Evolutionary conservation across 2,329 filamentous ascomycete genomes (phyloP).

Genomic region (Alternaria sp.): DNA sequence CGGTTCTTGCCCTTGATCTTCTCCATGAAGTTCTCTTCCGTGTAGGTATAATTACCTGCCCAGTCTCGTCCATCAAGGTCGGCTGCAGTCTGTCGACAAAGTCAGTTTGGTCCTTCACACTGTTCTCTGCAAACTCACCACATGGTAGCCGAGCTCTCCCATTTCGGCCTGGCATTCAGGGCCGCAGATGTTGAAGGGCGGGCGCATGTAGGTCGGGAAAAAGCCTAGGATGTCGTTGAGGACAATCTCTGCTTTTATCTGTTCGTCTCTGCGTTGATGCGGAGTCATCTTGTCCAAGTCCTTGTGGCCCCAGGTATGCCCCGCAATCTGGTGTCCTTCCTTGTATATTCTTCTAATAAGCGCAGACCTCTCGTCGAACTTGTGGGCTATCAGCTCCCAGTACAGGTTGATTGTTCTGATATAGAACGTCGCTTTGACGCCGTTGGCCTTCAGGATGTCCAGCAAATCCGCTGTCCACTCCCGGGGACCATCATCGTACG

Average conservation of each 20-base stretch:
- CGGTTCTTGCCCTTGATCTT: neutral
- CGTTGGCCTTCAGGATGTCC: slow-evolving; percentile 57
- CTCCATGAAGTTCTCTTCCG: neutral
- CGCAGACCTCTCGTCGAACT: slow-evolving; percentile 44
- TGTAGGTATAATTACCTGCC: slow-evolving; percentile 1
- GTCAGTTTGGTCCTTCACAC: neutral
- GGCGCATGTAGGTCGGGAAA: slow-evolving; percentile 60
- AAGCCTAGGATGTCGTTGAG: slow-evolving; percentile 54
- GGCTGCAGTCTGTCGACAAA: neutral
- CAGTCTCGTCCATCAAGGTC: neutral
- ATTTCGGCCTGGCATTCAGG: slow-evolving; percentile 45
- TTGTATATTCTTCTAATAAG: slow-evolving; percentile 55
- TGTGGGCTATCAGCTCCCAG: slow-evolving; percentile 51
- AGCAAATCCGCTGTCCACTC: slow-evolving; percentile 58
- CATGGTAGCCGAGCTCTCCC: slow-evolving; percentile 57
- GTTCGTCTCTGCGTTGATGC: slow-evolving; percentile 46
- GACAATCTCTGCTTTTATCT: slow-evolving; percentile 60
- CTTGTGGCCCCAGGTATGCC: slow-evolving; percentile 55
- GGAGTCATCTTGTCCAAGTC: neutral
- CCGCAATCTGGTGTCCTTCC: slow-evolving; percentile 61
- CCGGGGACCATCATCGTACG: slow-evolving; percentile 62
- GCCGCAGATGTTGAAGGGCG: slow-evolving; percentile 53
- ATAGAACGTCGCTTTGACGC: slow-evolving; percentile 54
- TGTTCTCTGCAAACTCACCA: slow-evolving; percentile 28
- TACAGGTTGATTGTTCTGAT: slow-evolving; percentile 55